These are phyloP conservation scores for Alternaria dauci DNA, from an alignment of 2,329 filamentous ascomycete species.

Conservation along the genomic window DNA sequence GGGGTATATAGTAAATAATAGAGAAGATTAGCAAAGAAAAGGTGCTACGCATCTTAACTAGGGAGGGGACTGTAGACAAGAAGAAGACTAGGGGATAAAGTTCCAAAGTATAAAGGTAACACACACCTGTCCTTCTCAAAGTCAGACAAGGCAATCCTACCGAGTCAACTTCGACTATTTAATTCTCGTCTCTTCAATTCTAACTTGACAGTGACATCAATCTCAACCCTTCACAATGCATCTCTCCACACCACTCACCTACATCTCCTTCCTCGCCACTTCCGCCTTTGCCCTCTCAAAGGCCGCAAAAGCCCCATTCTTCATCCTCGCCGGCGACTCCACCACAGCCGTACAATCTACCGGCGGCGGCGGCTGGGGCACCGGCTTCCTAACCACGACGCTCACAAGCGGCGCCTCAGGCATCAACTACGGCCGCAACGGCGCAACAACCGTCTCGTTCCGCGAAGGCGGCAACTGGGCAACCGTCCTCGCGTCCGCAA, in stretches of 20 bases:
- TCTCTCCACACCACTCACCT: conserved; percentile 2
- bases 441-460: conserved; percentile 64
- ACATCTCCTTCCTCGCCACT: conserved; percentile 4
- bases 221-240: conserved; percentile 1
- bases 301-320: conserved; percentile 29
- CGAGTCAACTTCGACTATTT: background rate
- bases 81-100: background rate
- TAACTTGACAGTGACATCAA: too few species aligned
- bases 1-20: too few species aligned
- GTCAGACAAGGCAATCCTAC: background rate
- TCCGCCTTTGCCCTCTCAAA: conserved; percentile 7
- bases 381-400: conserved; percentile 62
- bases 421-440: conserved; percentile 63
- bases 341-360: conserved; percentile 44
- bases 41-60: too few species aligned
- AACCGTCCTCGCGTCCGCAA: conserved; percentile 56
- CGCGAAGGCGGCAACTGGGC: conserved; percentile 62
- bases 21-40: too few species aligned
- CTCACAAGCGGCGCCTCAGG: conserved; percentile 60
- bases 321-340: conserved; percentile 49
- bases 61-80: background rate
- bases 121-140: background rate
- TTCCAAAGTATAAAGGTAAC: background rate
- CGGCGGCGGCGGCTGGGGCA: conserved; percentile 60
- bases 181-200: background rate